These are phyloP conservation scores for Penicillium hesseltinei DNA, from an alignment of 2,329 filamentous ascomycete species.

Conservation along the genomic window DNA sequence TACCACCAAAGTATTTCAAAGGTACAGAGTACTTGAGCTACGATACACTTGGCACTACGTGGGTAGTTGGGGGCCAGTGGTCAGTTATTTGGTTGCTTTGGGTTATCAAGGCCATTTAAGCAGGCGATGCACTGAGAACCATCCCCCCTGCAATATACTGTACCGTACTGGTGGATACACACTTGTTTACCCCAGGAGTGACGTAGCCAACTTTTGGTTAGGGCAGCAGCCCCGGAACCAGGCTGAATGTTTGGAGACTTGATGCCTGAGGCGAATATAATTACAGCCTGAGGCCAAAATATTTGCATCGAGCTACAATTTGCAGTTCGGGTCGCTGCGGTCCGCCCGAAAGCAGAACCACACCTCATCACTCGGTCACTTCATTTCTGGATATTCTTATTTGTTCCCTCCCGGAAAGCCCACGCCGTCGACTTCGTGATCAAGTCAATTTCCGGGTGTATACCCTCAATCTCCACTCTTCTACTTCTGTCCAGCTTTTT, in stretches of 20 bases:
- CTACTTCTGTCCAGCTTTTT: constrained; percentile 18
- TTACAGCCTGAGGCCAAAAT: background rate
- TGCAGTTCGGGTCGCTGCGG: constrained; percentile 31
- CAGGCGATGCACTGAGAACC: background rate
- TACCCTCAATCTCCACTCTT: constrained; percentile 32
- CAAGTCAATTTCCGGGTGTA: constrained; percentile 32
- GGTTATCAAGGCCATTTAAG: background rate
- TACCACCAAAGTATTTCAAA: constrained; percentile 1
- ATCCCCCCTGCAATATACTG: background rate
- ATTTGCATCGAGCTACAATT: background rate
- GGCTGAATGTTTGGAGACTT: background rate
- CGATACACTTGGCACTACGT: background rate
- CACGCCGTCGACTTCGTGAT: constrained; percentile 38
- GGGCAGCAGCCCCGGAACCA: constrained; percentile 23
- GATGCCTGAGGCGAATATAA: constrained; percentile 26
- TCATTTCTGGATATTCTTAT: constrained; percentile 34
- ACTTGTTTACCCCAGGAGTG: constrained; percentile 27
- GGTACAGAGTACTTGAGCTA: background rate
- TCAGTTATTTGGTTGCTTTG: background rate
- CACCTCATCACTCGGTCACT: constrained; percentile 38
- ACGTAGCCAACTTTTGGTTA: constrained; percentile 24
- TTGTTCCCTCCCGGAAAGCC: constrained; percentile 31
- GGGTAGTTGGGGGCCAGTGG: background rate
- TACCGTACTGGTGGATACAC: constrained; percentile 20
- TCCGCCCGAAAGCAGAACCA: constrained; percentile 24